phyloP scores from a whole-genome alignment of 352 stramenopile genomes.

The Aphanomyces astaci region DNA sequence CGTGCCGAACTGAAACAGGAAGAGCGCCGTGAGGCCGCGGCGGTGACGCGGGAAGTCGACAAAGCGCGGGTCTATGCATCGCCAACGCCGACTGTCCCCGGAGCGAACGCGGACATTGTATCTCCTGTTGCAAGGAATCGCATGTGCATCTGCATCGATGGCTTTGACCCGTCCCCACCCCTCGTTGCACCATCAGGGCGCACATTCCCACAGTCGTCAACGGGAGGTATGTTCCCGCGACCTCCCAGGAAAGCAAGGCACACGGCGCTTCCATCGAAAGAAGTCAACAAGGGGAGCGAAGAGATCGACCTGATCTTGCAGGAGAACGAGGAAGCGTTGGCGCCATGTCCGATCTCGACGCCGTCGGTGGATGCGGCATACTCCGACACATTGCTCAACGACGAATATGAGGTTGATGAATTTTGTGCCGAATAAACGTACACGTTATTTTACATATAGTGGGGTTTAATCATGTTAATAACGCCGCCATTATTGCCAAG shows the following conservation, averaged over 20 bases:
- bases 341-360: background rate
- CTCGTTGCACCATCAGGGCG: background rate
- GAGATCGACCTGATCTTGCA: conserved; percentile 17
- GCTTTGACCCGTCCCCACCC: background rate
- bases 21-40: background rate
- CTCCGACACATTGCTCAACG: background rate
- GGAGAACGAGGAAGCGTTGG: conserved; percentile 6
- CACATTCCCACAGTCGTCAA: background rate
- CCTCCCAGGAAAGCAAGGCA: background rate
- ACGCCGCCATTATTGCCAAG: too few relatives aligned
- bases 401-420: background rate
- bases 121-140: conserved; percentile 3
- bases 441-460: conserved; percentile 4
- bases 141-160: conserved; percentile 17
- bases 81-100: background rate
- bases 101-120: background rate
- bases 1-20: background rate
- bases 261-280: background rate
- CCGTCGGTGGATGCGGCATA: background rate
- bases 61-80: background rate
- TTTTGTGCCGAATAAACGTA: conserved; percentile 2
- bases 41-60: background rate
- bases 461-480: too few relatives aligned
- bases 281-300: background rate
- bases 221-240: too few relatives aligned